Percentiles rank a stretch among this genome's conserved stretches.
phyloP scores from a whole-genome alignment of 148 eudicot species.

The Drosera capensis region DNA sequence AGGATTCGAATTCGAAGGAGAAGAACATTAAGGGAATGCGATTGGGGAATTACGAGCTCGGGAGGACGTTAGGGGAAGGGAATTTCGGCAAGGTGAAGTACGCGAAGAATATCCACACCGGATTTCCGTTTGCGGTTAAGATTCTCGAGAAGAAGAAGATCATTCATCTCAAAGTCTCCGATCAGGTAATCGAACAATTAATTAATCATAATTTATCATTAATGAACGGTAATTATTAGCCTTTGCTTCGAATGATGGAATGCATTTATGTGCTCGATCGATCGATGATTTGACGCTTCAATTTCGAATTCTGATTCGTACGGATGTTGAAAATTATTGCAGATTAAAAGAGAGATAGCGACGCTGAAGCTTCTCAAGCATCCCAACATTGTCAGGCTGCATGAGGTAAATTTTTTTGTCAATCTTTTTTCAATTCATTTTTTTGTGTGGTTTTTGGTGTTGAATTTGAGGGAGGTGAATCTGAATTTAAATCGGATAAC shows the following conservation, averaged over 20 bases:
- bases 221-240: no score
- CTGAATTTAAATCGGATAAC: no score
- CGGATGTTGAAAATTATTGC: constrained; percentile 13
- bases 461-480: background rate
- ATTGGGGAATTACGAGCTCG: constrained; percentile 73
- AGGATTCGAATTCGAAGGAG: no score
- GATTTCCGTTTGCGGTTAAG: constrained; percentile 59
- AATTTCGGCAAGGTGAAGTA: constrained; percentile 79
- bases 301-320: constrained; percentile 2
- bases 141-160: constrained; percentile 60
- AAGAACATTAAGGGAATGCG: constrained; percentile 30
- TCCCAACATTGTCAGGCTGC: constrained; percentile 74
- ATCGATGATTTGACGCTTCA: no score
- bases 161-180: constrained; percentile 47
- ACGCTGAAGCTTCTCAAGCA: constrained; percentile 82
- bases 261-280: no score
- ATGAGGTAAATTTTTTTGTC: constrained; percentile 37
- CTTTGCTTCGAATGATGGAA: no score
- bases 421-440: background rate
- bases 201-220: no score
- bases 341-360: constrained; percentile 91
- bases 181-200: constrained; percentile 83
- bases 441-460: background rate
- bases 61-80: constrained; percentile 74
- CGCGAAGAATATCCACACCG: constrained; percentile 50